A percentile compares a stretch with the other conserved stretches of the same genome.
Evolutionary conservation across 129 eudicot genomes (phyloP).

Genomic region (Helianthus tuberosus): DNA sequence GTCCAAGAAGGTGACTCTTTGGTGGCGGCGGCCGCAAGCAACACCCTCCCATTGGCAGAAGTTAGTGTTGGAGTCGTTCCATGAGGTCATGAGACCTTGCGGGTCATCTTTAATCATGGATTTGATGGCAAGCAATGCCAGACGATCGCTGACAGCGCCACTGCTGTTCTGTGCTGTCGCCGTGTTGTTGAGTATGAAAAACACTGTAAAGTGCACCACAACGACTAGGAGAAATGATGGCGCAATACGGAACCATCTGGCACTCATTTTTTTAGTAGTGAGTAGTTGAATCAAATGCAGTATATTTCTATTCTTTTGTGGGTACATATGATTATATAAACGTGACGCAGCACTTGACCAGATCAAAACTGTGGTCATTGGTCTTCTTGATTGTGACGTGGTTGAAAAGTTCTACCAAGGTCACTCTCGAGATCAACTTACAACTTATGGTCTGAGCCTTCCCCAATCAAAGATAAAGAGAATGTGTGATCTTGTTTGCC

Average conservation of each 20-base stretch:
- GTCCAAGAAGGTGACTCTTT: slow-evolving; percentile 27
- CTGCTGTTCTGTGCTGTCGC: slow-evolving; percentile 11
- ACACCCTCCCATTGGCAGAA: slow-evolving; percentile 32
- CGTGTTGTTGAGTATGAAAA: neutral
- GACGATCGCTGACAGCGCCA: neutral
- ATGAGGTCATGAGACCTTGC: slow-evolving; percentile 24
- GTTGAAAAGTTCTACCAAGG: neutral
- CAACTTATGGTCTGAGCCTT: neutral
- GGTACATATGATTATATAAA: neutral
- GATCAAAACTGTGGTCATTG: neutral
- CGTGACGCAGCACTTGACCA: neutral
- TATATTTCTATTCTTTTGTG: too few relatives aligned
- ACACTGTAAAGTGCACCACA: neutral
- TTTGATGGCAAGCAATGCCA: neutral
- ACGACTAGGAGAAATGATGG: slow-evolving; percentile 2
- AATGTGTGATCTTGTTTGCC: too few relatives aligned
- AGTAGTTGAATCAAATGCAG: neutral
- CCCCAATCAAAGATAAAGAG: too few relatives aligned
- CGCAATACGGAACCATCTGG: slow-evolving; percentile 11
- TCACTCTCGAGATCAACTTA: too few relatives aligned
- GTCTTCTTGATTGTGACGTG: slow-evolving; percentile 10
- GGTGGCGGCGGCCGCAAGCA: slow-evolving; percentile 26
- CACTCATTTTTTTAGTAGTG: slow-evolving; percentile 4
- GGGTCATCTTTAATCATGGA: slow-evolving; percentile 27
- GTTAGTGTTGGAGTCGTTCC: slow-evolving; percentile 13